phyloP scores from a whole-genome alignment of 2,329 filamentous ascomycete species.

The Clonostachys rhizophaga region DNA sequence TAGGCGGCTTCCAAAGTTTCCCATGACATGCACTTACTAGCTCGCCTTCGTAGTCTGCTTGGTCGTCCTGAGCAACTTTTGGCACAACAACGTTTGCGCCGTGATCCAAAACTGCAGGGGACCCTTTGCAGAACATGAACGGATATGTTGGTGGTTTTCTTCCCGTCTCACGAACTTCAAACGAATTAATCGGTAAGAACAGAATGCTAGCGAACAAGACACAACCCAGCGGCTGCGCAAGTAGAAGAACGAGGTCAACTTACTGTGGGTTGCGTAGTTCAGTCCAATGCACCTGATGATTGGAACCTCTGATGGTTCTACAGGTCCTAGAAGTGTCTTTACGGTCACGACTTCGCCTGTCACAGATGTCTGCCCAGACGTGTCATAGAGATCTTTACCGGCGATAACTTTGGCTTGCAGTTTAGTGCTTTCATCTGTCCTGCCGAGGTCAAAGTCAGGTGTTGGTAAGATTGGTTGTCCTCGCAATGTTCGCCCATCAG shows the following conservation, averaged over 20 bases:
- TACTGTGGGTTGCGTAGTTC: constrained; percentile 55
- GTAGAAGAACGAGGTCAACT: constrained; percentile 50
- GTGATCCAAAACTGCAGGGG: constrained; percentile 27
- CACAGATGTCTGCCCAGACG: constrained; percentile 36
- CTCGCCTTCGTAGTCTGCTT: constrained; percentile 45
- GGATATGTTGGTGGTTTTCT: constrained; percentile 43
- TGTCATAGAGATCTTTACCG: constrained; percentile 44
- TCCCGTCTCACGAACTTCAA: constrained; percentile 43
- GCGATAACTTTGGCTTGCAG: constrained; percentile 47
- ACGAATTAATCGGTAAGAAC: background rate
- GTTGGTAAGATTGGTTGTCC: constrained; percentile 45
- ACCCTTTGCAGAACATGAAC: constrained; percentile 45
- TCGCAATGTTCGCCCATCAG: constrained; percentile 42
- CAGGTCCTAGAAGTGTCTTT: constrained; percentile 45
- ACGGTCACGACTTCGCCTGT: constrained; percentile 50
- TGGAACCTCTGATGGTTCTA: constrained; percentile 44
- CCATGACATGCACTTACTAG: constrained; percentile 35
- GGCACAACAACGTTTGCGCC: constrained; percentile 35
- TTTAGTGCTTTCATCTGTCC: constrained; percentile 35
- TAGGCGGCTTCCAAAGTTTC: too few species aligned
- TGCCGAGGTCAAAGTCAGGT: constrained; percentile 41
- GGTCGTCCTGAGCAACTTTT: constrained; percentile 39
- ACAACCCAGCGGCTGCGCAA: constrained; percentile 67
- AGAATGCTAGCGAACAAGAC: constrained; percentile 54
- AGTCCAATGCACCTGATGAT: constrained; percentile 54